Evolutionary conservation across 225 moss, liverwort and hornwort species (phyloP).

Genomic region (Bryum argenteum): DNA sequence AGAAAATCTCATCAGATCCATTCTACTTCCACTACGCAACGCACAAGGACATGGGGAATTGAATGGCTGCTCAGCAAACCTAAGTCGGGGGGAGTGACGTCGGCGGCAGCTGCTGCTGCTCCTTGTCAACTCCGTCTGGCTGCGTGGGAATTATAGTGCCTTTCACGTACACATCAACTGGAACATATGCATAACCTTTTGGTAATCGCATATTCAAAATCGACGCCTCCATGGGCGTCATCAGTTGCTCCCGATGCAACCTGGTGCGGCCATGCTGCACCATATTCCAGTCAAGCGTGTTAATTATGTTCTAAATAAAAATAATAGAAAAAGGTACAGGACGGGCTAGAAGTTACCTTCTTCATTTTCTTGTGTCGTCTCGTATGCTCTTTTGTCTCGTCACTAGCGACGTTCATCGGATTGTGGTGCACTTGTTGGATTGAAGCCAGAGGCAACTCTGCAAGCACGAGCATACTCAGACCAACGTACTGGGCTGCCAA

Average conservation of each 20-base stretch:
- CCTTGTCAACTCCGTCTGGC: conserved; percentile 39
- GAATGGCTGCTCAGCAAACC: conserved; percentile 32
- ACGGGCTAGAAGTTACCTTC: conserved; percentile 31
- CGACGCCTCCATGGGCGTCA: conserved; percentile 72
- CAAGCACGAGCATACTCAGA: conserved; percentile 26
- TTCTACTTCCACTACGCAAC: conserved; percentile 26
- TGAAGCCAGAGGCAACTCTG: conserved; percentile 52
- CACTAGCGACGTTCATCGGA: conserved; percentile 33
- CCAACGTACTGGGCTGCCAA: not conserved
- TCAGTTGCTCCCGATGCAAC: conserved; percentile 69
- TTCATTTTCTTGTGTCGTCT: conserved; percentile 67
- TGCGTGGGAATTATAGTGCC: conserved; percentile 56
- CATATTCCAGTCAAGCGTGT: conserved; percentile 9
- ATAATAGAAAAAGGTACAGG: not conserved
- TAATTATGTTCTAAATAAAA: not conserved
- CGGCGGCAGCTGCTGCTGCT: conserved; percentile 36
- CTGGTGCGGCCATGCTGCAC: conserved; percentile 63
- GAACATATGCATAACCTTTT: conserved; percentile 75
- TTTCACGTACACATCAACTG: conserved; percentile 70
- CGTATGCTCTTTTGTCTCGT: conserved; percentile 50
- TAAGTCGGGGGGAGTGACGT: conserved; percentile 31
- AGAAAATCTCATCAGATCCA: conserved; percentile 40
- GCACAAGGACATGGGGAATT: conserved; percentile 34
- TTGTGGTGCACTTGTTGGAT: conserved; percentile 41
- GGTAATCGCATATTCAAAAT: conserved; percentile 68